These are phyloP conservation scores for Inga oerstediana DNA, from an alignment of 306 rosid species.

Conservation along the genomic window DNA sequence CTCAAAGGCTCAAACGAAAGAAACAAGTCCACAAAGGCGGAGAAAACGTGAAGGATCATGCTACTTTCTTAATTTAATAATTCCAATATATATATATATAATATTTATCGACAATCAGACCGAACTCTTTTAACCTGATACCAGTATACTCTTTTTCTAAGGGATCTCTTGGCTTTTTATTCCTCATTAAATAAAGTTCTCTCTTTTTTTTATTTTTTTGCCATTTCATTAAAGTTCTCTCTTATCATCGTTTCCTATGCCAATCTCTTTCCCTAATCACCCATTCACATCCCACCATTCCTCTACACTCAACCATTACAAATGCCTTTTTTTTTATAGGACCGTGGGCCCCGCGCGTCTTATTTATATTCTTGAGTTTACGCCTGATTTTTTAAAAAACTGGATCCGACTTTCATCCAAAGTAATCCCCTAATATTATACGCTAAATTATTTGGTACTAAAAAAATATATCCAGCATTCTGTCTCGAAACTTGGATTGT, in stretches of 20 bases:
- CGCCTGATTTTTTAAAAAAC: background rate
- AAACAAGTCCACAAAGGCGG: background rate
- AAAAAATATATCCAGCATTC: background rate
- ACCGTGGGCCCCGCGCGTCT: background rate
- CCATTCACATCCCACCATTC: background rate
- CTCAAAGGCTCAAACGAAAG: background rate
- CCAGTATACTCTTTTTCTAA: background rate
- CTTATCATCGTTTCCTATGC: background rate
- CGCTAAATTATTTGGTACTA: background rate
- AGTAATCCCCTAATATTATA: background rate
- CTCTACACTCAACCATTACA: background rate
- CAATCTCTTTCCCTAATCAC: too few species aligned
- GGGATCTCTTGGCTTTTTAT: background rate
- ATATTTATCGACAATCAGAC: background rate
- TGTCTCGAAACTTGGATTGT: constrained; percentile 41
- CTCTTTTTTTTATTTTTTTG: too few species aligned
- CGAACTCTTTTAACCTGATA: background rate
- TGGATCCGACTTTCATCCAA: background rate
- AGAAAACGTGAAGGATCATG: background rate
- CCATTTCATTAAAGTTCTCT: background rate
- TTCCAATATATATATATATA: too few species aligned
- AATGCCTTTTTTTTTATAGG: background rate
- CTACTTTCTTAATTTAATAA: background rate
- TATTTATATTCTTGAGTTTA: background rate
- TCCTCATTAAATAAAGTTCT: background rate